Evolutionary conservation across 495 filamentous ascomycete species (phyloP).

Genomic region (Penicillium crystallinum): DNA sequence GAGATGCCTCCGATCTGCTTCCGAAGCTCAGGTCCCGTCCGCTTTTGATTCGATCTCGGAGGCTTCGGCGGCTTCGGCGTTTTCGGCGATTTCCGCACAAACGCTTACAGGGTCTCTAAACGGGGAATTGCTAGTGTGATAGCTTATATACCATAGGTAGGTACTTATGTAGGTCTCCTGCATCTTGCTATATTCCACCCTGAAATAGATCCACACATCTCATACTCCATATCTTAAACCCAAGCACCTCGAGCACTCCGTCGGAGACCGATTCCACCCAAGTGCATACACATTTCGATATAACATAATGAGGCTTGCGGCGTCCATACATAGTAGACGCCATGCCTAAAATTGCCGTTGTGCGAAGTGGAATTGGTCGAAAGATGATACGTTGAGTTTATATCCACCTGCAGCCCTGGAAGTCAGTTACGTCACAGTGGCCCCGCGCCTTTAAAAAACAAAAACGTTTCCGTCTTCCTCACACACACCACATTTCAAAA

Average conservation of each 20-base stretch:
- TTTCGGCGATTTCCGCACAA: conserved; percentile 1
- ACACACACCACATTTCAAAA: conserved; percentile 14
- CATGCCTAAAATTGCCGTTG: not conserved
- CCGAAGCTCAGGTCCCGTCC: conserved; percentile 6
- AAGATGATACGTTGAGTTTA: not conserved
- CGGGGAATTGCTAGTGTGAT: no score
- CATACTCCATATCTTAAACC: no score
- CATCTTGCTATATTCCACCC: no score
- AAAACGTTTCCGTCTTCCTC: not conserved
- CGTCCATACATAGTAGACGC: no score
- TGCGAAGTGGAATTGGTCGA: not conserved
- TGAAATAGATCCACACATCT: no score
- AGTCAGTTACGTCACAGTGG: conserved; percentile 28
- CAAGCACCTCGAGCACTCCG: no score
- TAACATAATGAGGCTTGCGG: not conserved
- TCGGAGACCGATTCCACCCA: no score
- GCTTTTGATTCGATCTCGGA: conserved; percentile 12
- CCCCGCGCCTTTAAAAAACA: conserved; percentile 9
- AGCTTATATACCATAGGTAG: no score
- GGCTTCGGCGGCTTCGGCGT: no score
- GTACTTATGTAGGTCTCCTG: no score
- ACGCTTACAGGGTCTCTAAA: not conserved
- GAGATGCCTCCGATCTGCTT: conserved; percentile 19
- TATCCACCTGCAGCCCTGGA: not conserved
- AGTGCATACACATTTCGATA: not conserved